Evolutionary conservation across 2,329 filamentous ascomycete species (phyloP).

Genomic region (Bisporella sp.): DNA sequence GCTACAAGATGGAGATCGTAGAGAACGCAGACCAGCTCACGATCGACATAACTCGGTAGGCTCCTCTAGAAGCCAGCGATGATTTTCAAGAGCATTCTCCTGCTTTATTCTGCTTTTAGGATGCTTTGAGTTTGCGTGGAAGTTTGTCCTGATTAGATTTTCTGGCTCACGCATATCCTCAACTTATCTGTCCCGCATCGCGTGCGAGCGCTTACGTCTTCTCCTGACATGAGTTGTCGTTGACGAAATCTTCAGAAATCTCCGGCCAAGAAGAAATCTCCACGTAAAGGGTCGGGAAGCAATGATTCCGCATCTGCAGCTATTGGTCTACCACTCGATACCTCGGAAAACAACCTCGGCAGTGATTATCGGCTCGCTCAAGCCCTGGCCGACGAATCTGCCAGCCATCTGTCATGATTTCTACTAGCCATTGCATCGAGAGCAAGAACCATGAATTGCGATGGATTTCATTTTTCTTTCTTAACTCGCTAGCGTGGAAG

Average conservation of each 20-base stretch:
- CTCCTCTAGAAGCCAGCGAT: conserved; percentile 31
- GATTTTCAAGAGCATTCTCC: conserved; percentile 22
- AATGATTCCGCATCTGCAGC: conserved; percentile 11
- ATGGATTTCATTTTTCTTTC: neutral
- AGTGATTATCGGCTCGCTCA: conserved; percentile 7
- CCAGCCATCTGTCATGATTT: conserved; percentile 22
- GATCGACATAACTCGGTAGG: conserved; percentile 55
- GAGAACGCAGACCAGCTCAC: conserved; percentile 45
- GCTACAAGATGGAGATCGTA: conserved; percentile 72
- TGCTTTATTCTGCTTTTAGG: conserved; percentile 22
- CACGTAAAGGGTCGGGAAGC: conserved; percentile 10
- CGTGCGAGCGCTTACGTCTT: too few species aligned
- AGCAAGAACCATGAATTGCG: neutral
- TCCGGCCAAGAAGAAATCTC: conserved; percentile 7
- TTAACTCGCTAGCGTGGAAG: too few species aligned
- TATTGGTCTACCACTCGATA: conserved; percentile 11
- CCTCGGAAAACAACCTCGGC: conserved; percentile 4
- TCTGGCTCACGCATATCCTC: conserved; percentile 21
- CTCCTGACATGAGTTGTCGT: conserved; percentile 2
- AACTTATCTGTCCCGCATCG: too few species aligned
- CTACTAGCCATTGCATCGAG: neutral
- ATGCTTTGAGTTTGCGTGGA: conserved; percentile 2
- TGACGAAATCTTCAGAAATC: conserved; percentile 18
- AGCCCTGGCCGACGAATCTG: conserved; percentile 21
- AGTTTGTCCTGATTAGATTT: conserved; percentile 16